Conservation (phyloP, 108 stramenopile genomes). For the Schizochytrium sp. region DNA sequence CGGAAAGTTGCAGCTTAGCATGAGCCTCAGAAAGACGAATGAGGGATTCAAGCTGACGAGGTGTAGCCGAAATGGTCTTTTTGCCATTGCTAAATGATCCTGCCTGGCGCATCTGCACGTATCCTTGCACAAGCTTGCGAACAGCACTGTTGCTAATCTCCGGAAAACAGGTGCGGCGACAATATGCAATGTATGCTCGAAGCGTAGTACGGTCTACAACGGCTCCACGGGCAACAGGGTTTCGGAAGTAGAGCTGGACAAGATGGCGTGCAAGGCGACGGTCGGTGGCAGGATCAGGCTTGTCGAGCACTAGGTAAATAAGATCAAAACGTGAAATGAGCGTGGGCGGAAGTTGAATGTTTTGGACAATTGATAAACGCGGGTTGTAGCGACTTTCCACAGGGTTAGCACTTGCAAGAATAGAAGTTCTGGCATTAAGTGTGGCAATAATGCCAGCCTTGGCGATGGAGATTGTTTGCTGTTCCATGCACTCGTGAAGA, state of each 20-base stretch:
- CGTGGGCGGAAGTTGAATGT: conserved; percentile 98
- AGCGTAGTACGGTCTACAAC: conserved; percentile 39
- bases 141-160: conserved; percentile 86
- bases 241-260: conserved; percentile 88
- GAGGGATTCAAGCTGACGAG: conserved; percentile 96
- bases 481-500: conserved; percentile 99
- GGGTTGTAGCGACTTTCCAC: conserved; percentile 98
- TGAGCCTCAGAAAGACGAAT: conserved; percentile 95
- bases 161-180: not conserved
- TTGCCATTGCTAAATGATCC: conserved; percentile 77
- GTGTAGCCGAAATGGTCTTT: conserved; percentile 96
- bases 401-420: conserved; percentile 98
- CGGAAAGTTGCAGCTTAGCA: conserved; percentile 87
- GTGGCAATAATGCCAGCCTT: conserved; percentile 99
- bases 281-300: conserved; percentile 87
- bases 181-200: conserved; percentile 1
- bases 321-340: conserved; percentile 97
- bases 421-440: conserved; percentile 94
- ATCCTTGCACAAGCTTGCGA: conserved; percentile 86
- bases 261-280: conserved; percentile 88
- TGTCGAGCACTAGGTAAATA: conserved; percentile 96
- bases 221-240: conserved; percentile 82
- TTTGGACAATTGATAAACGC: conserved; percentile 92
- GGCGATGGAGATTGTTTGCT: conserved; percentile 97
- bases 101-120: conserved; percentile 88